phyloP scores from a whole-genome alignment of 139 green algal species.

The Chlorella sp. region DNA sequence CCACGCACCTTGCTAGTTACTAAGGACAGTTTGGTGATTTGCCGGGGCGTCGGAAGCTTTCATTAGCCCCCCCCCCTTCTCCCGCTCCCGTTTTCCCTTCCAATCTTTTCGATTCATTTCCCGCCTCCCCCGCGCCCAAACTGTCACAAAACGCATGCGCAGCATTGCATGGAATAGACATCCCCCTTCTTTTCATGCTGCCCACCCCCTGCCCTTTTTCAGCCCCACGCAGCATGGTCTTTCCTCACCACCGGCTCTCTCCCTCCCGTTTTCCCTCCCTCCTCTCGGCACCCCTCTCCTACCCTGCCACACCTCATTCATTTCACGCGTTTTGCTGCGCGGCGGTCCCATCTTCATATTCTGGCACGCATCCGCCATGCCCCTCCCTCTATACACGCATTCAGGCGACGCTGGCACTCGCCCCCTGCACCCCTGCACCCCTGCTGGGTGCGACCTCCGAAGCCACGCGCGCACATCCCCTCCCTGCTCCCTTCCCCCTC shows the following conservation, averaged over 20 bases:
- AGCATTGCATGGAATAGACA: neutral
- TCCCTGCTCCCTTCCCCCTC: neutral
- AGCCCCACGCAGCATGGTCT: neutral
- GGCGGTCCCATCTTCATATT: too few relatives aligned
- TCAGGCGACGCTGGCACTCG: too few relatives aligned
- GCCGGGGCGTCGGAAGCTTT: neutral
- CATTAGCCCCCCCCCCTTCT: neutral
- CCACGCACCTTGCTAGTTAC: neutral
- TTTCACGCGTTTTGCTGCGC: neutral
- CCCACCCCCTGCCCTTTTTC: neutral
- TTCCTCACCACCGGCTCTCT: neutral
- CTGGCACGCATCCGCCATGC: too few relatives aligned
- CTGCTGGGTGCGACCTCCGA: too few relatives aligned
- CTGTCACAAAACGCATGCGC: neutral
- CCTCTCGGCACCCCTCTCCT: neutral
- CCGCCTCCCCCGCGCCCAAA: neutral
- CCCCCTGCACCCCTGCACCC: too few relatives aligned
- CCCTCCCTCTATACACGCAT: too few relatives aligned
- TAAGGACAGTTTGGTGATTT: neutral
- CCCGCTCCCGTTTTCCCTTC: neutral
- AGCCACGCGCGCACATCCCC: too few relatives aligned
- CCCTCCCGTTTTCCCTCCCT: too few relatives aligned
- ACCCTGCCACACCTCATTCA: neutral
- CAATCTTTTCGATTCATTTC: neutral
- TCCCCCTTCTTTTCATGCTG: neutral